phyloP scores from a whole-genome alignment of 2,329 filamentous ascomycete species.

The Aquanectria penicillioides region DNA sequence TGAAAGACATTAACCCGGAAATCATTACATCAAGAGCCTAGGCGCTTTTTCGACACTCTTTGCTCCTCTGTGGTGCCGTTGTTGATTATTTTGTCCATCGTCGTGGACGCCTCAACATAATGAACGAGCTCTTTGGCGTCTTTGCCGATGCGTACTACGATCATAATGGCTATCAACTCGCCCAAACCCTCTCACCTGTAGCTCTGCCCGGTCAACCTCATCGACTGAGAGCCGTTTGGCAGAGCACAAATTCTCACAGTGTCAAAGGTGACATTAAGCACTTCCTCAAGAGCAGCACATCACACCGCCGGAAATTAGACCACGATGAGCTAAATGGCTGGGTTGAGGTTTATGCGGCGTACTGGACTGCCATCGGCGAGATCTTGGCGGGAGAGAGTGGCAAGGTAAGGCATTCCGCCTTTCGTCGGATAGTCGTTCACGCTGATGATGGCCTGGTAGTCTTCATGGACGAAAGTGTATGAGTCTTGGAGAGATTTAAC shows the following conservation, averaged over 20 bases:
- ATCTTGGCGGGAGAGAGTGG: constrained; percentile 66
- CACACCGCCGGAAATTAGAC: constrained; percentile 63
- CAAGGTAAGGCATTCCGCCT: constrained; percentile 43
- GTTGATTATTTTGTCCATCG: background rate
- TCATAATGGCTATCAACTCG: constrained; percentile 77
- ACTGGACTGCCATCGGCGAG: constrained; percentile 84
- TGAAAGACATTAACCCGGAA: constrained; percentile 4
- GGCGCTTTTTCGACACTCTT: background rate
- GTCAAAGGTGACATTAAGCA: constrained; percentile 77
- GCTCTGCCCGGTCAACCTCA: constrained; percentile 69
- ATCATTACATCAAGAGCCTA: background rate
- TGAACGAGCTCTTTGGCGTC: constrained; percentile 79
- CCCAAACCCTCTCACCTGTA: constrained; percentile 78
- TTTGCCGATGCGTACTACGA: constrained; percentile 75
- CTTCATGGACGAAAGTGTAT: constrained; percentile 86
- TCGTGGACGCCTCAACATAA: constrained; percentile 47
- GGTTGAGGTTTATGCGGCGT: constrained; percentile 84
- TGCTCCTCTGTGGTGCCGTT: background rate
- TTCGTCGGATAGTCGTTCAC: background rate
- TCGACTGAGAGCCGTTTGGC: constrained; percentile 75
- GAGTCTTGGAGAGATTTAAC: constrained; percentile 89
- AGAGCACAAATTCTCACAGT: constrained; percentile 73
- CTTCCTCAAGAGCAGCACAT: constrained; percentile 71
- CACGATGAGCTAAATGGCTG: constrained; percentile 80
- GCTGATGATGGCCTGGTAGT: constrained; percentile 42